Evolutionary conservation across 352 stramenopile species (phyloP), one percentile per base, ranked within the genome.

Genomic region (Phytophthora vignae): DNA sequence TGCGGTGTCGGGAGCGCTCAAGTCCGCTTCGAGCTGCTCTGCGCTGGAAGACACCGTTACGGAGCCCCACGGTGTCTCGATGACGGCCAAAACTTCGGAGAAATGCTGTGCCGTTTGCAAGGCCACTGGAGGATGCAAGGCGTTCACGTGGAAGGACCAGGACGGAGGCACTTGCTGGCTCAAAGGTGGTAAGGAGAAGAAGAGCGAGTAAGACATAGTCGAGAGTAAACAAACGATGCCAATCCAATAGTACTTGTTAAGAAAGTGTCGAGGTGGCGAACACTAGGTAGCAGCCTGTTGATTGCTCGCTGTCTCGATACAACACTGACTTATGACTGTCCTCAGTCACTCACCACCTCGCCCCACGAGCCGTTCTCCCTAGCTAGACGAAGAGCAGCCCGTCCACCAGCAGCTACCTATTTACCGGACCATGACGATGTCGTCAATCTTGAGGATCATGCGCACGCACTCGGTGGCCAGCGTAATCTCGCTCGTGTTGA

Each of bases 381-480:
- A 40, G 42, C 25, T 62, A 19, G 6, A 52, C 3, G 22, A 15
- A 31, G 49, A 21, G 12, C 60, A 27, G 21, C 61, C 54, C 57
- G 29, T 63, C 40, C 38, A 72, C 19, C 55, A 67, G 52, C 48
- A 67, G 52, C 48, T 69, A 66, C 46, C 64, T 74, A 69, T 81
- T 94, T 96, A 96, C 82, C 90, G 80, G 56, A 99, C 96, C 78
- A 98, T 98, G 60, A 99, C 97, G 60, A 99, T 97, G 90, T 99
- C 98, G 77, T 99, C 98, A 79, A 99, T 99, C 96, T 99, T 99
- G 85, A 99, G 95, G 78, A 99, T 99, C 98, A 99, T 99, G 76
- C 94, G 92, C 56, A 99, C 97, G 74, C 97, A 99, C 84, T 99
- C 98, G 44, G 98, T 98, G 12, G 98, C 98, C 58, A 99, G 90